Base-by-base conservation (phyloP, 2,329 filamentous ascomycete genomes). In the Scedosporium dehoogii region DNA sequence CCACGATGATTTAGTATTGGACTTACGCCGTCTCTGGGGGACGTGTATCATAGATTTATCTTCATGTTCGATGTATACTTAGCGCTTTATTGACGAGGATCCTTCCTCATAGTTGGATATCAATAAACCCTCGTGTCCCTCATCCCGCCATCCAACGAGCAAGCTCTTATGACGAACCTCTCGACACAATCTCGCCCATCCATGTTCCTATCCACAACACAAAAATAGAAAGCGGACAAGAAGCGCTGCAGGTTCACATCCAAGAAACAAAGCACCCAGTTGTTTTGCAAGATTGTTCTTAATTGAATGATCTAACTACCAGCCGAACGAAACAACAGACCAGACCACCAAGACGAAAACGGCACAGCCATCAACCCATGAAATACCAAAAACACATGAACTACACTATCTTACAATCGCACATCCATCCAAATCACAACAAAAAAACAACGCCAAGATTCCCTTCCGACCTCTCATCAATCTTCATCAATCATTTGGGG, bases 271-370 rank as follows among this genome's bases (percentile, higher is more conserved):
- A 3, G 27, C 27, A 29, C 27, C 27, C 27, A 29, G 27, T 3
- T 29, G 27, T 29, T 29, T 29, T 29, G 27, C 27, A 29, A 29
- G 27, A 29, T 29, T 7, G 6, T 6, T 7, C 29, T 6, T 33
- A 33, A 33, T 33, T 33, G 27, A 29, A 29, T 29, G 29, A 33
- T 33, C 29, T 33, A 33, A 33, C 29, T 9, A 7, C 6, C 29
- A 33, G 29, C 29, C 29, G 29, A 33, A 33, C 42, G 16, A 18
- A 16, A 46, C 42, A 16, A 16, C 42, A 18, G 42, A 69, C 65
- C 61, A 68, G 66, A 16, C 42, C 14, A 18, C 18, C 42, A 46
- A 33, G 6, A 33, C 29, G 1, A 33, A 33, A 33, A 9, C 6
- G 9, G 29, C 29, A 33, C 29, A 46, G 42, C 42, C 16, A 46